Evolutionary conservation across 768 basidiomycete species (phyloP), one percentile per base, ranked within the genome.

Genomic region (Suillus subluteus): DNA sequence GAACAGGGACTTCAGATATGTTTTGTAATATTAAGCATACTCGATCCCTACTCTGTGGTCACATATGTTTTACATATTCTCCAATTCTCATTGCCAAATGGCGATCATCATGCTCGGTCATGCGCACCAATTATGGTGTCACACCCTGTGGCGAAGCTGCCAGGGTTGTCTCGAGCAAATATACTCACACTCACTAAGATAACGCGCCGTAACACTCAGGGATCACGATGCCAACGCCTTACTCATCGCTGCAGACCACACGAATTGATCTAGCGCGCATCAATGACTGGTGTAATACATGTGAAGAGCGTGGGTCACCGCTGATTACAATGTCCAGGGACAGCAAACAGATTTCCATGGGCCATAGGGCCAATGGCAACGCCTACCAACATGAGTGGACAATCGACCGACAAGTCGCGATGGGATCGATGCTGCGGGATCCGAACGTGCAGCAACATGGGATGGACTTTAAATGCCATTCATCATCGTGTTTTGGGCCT

Each of bases 1-100:
- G 73, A 92, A 92, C 70, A 82, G 85, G 13, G 88, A 90, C 63
- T 91, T 89, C 76, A 81, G 91, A 78, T 91, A 91, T 72, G 88
- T 91, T 32, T 76, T 91, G 65, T 91, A 75, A 71, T 32, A 35
- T 56, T 12, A 38, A n/a, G 11, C 32, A 35, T 5, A 15, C 50
- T 6, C 4, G n/a, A 50, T 50, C 48, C 23, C n/a, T 48, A 48
- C n/a, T n/a, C 46, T 48, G 35, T 37, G 46, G 46, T 23, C 12
- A 23, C 46, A 48, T 23, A 48, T 48, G 6, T 41, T 15, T 23
- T 48, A 48, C 46, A 5, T 48, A 13, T 50, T 50, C 23, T 52
- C 26, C 7, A 13, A 52, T 30, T 26, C 13, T 23, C 12, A 44
- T 50, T 23, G 48, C 50, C 50, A 52, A 30, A 52, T 16, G 26